These are phyloP conservation scores for Herpetomonas samuelpessoai DNA, from an alignment of 208 protist genomes.

Conservation along the genomic window DNA sequence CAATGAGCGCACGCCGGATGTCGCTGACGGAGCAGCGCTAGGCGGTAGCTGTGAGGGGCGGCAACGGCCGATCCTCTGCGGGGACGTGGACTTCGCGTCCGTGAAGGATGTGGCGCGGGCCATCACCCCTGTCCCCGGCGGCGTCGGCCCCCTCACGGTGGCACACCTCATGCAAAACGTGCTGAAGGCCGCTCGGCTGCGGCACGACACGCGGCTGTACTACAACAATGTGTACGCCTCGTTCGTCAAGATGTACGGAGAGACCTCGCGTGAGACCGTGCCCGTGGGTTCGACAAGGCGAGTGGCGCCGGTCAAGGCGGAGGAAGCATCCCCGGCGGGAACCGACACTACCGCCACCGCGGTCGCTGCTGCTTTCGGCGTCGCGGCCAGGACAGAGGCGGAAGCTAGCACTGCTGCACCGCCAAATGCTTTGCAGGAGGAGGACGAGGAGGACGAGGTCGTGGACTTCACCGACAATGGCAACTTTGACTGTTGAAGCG, in stretches of 20 bases:
- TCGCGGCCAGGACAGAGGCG: not conserved
- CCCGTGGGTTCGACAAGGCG: not conserved
- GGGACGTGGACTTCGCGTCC: slow-evolving; percentile 83
- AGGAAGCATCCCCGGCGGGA: not conserved
- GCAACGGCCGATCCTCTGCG: slow-evolving; percentile 37
- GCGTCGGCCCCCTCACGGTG: slow-evolving; percentile 97
- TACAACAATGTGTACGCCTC: slow-evolving; percentile 46
- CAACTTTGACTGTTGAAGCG: not conserved
- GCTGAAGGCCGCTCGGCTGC: slow-evolving; percentile 56
- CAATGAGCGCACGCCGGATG: slow-evolving; percentile 50
- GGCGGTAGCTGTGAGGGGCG: not conserved
- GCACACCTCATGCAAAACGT: slow-evolving; percentile 91
- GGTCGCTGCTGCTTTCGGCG: not conserved
- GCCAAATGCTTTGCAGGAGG: no score
- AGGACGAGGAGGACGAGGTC: not conserved
- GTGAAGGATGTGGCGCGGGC: slow-evolving; percentile 46
- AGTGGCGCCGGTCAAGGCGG: not conserved
- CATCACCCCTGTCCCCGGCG: slow-evolving; percentile 95
- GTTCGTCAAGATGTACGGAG: slow-evolving; percentile 48
- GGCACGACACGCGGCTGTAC: slow-evolving; percentile 25
- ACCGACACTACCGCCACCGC: not conserved
- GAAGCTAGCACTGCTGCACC: not conserved
- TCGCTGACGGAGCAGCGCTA: not conserved
- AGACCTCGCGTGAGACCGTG: slow-evolving; percentile 14
- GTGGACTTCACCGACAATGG: slow-evolving; percentile 1